phyloP scores from a whole-genome alignment of 1,139 yeast genomes.

The Sugiyamaella neomexicana region DNA sequence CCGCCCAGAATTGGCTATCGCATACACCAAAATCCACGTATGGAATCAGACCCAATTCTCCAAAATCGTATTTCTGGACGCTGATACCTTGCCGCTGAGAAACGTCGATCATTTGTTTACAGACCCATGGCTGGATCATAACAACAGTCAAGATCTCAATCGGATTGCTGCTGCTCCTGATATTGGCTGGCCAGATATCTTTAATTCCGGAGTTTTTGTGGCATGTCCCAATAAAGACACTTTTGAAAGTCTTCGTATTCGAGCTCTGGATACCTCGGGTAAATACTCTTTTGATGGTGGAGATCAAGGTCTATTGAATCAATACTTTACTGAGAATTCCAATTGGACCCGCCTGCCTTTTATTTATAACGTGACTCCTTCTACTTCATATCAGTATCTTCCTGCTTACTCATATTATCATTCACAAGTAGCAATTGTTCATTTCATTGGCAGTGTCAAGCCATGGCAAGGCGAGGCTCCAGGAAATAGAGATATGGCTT shows the following conservation, averaged over 20 bases:
- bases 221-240: conserved; percentile 56
- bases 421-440: conserved; percentile 59
- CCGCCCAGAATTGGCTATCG: conserved; percentile 72
- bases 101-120: conserved; percentile 46
- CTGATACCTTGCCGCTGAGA: conserved; percentile 70
- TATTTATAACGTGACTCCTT: conserved; percentile 81
- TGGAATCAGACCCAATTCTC: conserved; percentile 67
- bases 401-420: conserved; percentile 74
- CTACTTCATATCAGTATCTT: conserved; percentile 71
- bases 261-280: conserved; percentile 38
- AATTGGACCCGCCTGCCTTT: conserved; percentile 76
- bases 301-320: conserved; percentile 90
- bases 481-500: conserved; percentile 20
- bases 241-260: conserved; percentile 46
- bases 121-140: conserved; percentile 30
- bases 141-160: conserved; percentile 19
- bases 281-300: conserved; percentile 83
- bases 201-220: conserved; percentile 84
- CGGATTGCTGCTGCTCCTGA: conserved; percentile 73
- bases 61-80: conserved; percentile 72
- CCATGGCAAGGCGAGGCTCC: conserved; percentile 63
- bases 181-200: conserved; percentile 93
- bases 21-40: conserved; percentile 70
- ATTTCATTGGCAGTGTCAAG: conserved; percentile 76
- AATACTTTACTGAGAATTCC: conserved; percentile 55